Percentiles rank a stretch among this genome's conserved stretches.
These are phyloP conservation scores for Hordeum pubiflorum DNA, from an alignment of 202 grass and related monocot genomes.

Conservation along the genomic window DNA sequence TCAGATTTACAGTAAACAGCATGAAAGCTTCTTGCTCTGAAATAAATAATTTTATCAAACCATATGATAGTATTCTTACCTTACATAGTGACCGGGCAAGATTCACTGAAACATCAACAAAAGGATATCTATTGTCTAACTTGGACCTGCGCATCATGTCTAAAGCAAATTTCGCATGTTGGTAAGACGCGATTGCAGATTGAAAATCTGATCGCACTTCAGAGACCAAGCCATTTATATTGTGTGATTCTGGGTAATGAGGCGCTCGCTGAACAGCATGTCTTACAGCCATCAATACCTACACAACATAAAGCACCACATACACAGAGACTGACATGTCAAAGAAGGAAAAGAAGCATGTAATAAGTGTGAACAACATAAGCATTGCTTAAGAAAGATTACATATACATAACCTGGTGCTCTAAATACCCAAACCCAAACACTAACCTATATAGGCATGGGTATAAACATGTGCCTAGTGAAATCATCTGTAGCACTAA, in stretches of 20 bases:
- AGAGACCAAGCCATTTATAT: constrained; percentile 77
- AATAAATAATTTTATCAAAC: constrained; percentile 9
- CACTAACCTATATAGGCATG: not conserved
- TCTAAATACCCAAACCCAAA: not conserved
- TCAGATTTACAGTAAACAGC: constrained; percentile 11
- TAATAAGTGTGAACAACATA: constrained; percentile 3
- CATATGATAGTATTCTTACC: constrained; percentile 37
- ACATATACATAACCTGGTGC: not conserved
- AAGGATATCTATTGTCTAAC: constrained; percentile 36
- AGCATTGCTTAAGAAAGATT: not conserved
- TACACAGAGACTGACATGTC: constrained; percentile 1
- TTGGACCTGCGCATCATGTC: constrained; percentile 36
- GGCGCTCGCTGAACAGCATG: constrained; percentile 77
- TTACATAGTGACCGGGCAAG: constrained; percentile 81
- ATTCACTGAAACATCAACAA: constrained; percentile 70
- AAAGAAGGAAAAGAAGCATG: not conserved
- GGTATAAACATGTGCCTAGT: not conserved
- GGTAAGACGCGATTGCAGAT: constrained; percentile 65
- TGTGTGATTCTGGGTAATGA: constrained; percentile 74
- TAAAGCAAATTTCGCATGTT: constrained; percentile 52
- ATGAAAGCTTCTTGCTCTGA: not conserved
- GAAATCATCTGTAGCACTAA: constrained; percentile 6
- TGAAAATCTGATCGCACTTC: constrained; percentile 74
- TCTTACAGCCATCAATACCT: constrained; percentile 79
- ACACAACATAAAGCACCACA: constrained; percentile 25